phyloP scores from a whole-genome alignment of 2,329 filamentous ascomycete species.

The Zymoseptoria crescenta region DNA sequence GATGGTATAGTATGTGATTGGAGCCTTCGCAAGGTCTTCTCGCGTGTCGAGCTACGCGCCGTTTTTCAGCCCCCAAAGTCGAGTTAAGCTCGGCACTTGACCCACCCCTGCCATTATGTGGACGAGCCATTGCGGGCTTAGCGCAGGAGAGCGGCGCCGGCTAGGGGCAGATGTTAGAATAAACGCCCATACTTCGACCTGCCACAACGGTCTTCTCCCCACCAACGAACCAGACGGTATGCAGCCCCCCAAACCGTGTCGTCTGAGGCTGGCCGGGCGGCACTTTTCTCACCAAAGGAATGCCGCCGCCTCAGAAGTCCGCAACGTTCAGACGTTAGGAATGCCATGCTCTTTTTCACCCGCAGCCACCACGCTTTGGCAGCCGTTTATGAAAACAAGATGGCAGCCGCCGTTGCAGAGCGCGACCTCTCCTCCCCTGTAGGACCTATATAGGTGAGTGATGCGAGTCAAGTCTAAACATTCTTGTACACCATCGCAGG shows the following conservation, averaged over 20 bases:
- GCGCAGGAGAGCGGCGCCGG: no score
- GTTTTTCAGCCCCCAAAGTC: not conserved
- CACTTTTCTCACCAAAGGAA: not conserved
- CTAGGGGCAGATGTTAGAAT: not conserved
- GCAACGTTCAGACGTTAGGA: not conserved
- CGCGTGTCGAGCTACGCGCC: not conserved
- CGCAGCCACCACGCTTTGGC: not conserved
- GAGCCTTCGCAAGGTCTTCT: not conserved
- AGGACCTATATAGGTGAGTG: not conserved
- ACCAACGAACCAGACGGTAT: not conserved
- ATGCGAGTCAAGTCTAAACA: not conserved
- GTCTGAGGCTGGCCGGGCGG: not conserved
- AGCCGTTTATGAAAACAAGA: not conserved
- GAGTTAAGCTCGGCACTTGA: not conserved
- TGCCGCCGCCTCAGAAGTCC: not conserved
- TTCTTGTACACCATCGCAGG: not conserved
- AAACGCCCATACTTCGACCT: not conserved
- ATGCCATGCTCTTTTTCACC: not conserved
- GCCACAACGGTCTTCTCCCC: not conserved
- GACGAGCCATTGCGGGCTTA: no score
- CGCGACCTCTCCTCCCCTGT: not conserved
- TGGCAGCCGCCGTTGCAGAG: not conserved
- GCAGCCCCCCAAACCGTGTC: not conserved
- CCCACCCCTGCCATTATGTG: not conserved
- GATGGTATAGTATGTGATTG: not conserved